Evolutionary conservation across 257 asterid species (phyloP), one percentile per base, ranked within the genome.

Genomic region (Solanum boliviense): DNA sequence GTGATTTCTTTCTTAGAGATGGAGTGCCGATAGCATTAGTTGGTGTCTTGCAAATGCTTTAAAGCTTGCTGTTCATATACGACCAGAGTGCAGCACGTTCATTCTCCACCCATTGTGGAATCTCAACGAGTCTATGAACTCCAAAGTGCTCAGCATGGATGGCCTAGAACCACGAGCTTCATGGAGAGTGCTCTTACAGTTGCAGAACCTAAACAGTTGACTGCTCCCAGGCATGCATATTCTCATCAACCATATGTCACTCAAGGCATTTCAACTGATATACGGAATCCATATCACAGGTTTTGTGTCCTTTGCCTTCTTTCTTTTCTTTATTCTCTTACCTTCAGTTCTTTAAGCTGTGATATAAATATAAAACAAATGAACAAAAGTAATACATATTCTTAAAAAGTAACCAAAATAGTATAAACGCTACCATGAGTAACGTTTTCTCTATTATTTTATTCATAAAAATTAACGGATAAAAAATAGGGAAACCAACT

Each of bases 231-330:
- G 32, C 41, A 86, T 84, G 73, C 87, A 44, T 68, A 84, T 75
- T 32, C 89, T 87, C 46, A 20, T 32, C 89, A 75, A 76, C 35
- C 83, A 73, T 84, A 44, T 82, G 83, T 72, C 32, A 41, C 9
- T 60, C 46, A 2, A 35, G 89, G 89, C 65, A 62, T 67, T 71
- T 4, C 82, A 27, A 6, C 87, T 31, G 85, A 73, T 72, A 39
- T 75, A 82, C 93, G 76, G 62, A 90, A 91, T 65, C 89, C 91
- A 75, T 88, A 89, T 93, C 41, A 90, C 67, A 90, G 96, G 96
- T 92, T 74, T 75, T 84, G 48, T 82, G 71, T 84, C 65, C 88
- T 87, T 44, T 76, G 85, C 32, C 65, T 65, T 87, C 73, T 39
- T 12, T 18, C 65, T 27, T 21, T 52, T 81, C 58, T 73, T 79